A percentile compares a stretch with the other conserved stretches of the same genome.
These are phyloP conservation scores for Prunus padus DNA, from an alignment of 306 rosid species.

Conservation along the genomic window DNA sequence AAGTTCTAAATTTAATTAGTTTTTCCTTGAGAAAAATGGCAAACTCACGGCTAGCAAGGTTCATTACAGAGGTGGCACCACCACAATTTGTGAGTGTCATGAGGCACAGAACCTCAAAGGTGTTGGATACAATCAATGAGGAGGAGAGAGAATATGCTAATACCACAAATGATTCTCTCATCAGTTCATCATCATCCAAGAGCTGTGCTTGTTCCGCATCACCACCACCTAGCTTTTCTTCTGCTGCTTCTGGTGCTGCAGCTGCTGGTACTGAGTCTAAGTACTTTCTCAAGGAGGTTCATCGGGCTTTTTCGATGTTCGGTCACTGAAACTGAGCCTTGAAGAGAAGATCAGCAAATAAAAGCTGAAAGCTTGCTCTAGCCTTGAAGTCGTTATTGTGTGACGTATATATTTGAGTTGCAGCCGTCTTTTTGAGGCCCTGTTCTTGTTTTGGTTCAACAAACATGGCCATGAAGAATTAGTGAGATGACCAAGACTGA, in stretches of 20 bases:
- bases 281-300: conserved; percentile 34
- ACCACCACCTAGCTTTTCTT: not conserved
- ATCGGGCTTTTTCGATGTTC: conserved; percentile 28
- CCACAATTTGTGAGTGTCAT: conserved; percentile 81
- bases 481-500: conserved; percentile 11
- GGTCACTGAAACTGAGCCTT: conserved; percentile 11
- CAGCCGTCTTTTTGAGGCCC: conserved; percentile 7
- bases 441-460: conserved; percentile 6
- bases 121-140: conserved; percentile 84
- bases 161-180: conserved; percentile 14
- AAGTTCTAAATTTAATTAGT: not conserved
- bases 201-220: conserved; percentile 1
- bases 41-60: conserved; percentile 68
- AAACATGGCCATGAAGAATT: conserved; percentile 11
- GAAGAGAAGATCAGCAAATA: not conserved
- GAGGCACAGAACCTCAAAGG: conserved; percentile 71
- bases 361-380: not conserved
- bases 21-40: conserved; percentile 45
- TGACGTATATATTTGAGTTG: not conserved
- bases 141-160: conserved; percentile 62
- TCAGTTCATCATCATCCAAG: conserved; percentile 6
- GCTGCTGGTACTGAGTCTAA: conserved; percentile 9
- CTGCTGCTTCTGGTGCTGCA: conserved; percentile 13
- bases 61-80: conserved; percentile 90
- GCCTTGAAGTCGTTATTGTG: not conserved